Base-by-base conservation (phyloP, 169 alveolate species). In the Cryptosporidium viatorum region DNA sequence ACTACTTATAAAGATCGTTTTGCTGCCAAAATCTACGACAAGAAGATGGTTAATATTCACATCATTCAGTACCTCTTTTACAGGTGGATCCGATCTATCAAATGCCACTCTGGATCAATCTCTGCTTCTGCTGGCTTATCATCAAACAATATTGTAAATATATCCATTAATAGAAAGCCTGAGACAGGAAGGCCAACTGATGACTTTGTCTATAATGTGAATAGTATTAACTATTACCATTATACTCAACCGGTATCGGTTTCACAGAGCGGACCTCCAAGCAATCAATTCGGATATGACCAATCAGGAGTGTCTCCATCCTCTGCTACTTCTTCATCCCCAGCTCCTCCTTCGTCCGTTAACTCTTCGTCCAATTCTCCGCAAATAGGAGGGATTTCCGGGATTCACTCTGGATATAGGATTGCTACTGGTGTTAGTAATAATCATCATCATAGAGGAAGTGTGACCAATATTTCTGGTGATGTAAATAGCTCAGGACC, bases 111-210 rank as follows among this genome's bases (percentile, higher is more conserved):
- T 6, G 33, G 39, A 4, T 21, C 85, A 16, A 9, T 16, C 10
- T 8, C 67, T n/a, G 23, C 50, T 33, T 51, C 50, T 21, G 37
- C n/a, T 16, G 51, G 58, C 14, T n/a, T 69, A 43, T 26, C 50
- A 23, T 23, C 62, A 0, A 70, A 70, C 37, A 39, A 51, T 14
- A 39, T 65, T 12, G 37, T 80, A 21, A 37, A 69, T 21, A 23
- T 39, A 3, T 23, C 74, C 6, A 80, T 80, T 26, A 43, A 23
- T 50, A 80, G 89, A 65, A 35, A 26, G 16, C 68, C 59, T 39
- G 75, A 62, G 3, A 62, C 80, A 9, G 89, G 89, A 41, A 80
- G 89, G 18, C 89, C 89, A 10, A 67, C 39, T 35, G 89, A 80
- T 33, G 89, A 80, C 29, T 52, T 73, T 51, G 33, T 51, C 0